Base-by-base conservation (phyloP, 345 rosid species). In the Camelina laxa region DNA sequence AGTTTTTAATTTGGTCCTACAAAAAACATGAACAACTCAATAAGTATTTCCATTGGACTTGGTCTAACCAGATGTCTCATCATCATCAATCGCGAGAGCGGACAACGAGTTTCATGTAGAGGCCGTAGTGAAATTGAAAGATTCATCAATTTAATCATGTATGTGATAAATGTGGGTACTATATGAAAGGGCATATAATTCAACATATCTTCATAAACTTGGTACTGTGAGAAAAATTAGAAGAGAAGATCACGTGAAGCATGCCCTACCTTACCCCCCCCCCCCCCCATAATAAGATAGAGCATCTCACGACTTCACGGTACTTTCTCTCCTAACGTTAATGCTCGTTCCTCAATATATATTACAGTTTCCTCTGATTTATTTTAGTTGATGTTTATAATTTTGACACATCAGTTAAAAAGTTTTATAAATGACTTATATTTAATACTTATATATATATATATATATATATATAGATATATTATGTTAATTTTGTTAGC, bases 161-260 rank as follows among this genome's bases (percentile, higher is more conserved):
- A 65, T 31, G 15, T 56, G 69, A 75, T 70, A 73, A 60, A 55
- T 31, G 39, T 36, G 22, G n/a, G 45, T 66, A 24, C 58, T 59
- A 59, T 68, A 41, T 75, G 57, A 33, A 69, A 67, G 51, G 48
- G 49, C 74, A 60, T 51, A 75, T 48, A 57, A 57, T 38, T 66
- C 41, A 44, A 67, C 39, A 50, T 66, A 50, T 66, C n/a, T 36
- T 61, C 41, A 48, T 75, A 74, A 59, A 58, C 36, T 33, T 75
- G 55, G 24, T 59, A 61, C 60, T 4, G 22, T 24, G 45, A 58
- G 44, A 39, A 55, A 67, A 53, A 30, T 35, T 59, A 17, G 80
- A 85, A 80, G 53, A 35, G 84, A 84, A 75, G 75, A 73, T 83
- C 96, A 90, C 92, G 91, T 92, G 94, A 83, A 75, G 75, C 45